A percentile compares a stretch with the other conserved stretches of the same genome.
Conservation (phyloP, 345 rosid genomes). For the Moricandia arvensis region DNA sequence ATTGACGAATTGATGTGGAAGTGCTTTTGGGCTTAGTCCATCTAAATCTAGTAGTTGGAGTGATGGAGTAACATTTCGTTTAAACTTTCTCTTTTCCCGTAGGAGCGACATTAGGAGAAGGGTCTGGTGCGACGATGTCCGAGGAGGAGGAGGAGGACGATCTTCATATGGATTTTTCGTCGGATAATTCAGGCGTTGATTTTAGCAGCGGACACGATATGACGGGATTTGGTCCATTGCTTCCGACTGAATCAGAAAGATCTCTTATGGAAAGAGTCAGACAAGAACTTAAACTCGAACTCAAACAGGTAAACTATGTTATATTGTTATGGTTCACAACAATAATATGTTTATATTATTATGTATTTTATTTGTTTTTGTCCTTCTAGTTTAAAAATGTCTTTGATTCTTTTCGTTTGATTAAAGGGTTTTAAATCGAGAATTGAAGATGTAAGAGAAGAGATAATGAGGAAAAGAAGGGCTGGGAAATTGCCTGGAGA, state of each 20-base stretch:
- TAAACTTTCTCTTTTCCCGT: neutral
- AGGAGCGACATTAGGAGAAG: conserved; percentile 85
- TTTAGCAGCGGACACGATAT: conserved; percentile 51
- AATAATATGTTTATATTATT: neutral
- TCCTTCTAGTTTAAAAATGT: too few relatives aligned
- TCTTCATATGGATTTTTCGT: conserved; percentile 71
- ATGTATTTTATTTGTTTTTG: too few relatives aligned
- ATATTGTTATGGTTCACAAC: neutral
- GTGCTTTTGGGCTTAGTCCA: neutral
- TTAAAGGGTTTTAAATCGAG: conserved; percentile 82
- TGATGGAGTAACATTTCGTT: neutral
- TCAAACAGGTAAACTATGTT: conserved; percentile 66
- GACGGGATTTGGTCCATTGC: conserved; percentile 91
- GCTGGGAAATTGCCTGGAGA: conserved; percentile 98
- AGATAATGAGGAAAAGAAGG: conserved; percentile 87
- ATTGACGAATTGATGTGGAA: too few relatives aligned
- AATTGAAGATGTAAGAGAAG: conserved; percentile 97
- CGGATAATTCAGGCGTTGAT: conserved; percentile 65
- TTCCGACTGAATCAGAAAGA: conserved; percentile 94
- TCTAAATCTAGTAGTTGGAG: neutral
- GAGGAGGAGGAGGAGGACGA: conserved; percentile 99
- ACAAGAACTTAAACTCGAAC: conserved; percentile 92
- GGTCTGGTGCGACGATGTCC: conserved; percentile 92
- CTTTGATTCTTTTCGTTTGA: too few relatives aligned
- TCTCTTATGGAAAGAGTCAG: conserved; percentile 99